Base-by-base conservation (phyloP, 768 basidiomycete genomes). In the Hericium coralloides region DNA sequence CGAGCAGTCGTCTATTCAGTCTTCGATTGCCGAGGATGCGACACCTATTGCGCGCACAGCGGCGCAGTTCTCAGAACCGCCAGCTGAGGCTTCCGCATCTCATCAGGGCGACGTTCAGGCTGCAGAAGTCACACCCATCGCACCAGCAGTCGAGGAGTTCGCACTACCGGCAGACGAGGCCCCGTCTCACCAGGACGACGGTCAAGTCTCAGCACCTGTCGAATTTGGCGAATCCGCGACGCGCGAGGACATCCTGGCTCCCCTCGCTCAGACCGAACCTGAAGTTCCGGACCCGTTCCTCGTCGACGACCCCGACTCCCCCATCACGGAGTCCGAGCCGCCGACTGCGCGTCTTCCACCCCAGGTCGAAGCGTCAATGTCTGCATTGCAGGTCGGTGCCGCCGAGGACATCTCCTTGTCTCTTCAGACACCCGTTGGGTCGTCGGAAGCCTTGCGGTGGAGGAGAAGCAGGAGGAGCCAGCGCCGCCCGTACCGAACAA, bases 291-390 rank as follows among this genome's bases (percentile, higher is more conserved):
- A 87, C 67, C 82, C 82, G 1, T 85, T 84, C 72, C 72, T 85
- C 52, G 70, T 83, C 38, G 85, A 85, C 61, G 82, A 81, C 58
- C 74, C 78, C 38, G 74, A 75, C 26, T 74, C 75, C 45, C 72
- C 71, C 4, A 64, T 69, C 18, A 60, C 61, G 4, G 62, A 66
- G 15, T 45, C 54, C 10, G 63, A 56, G 12, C 41, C 50, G 38
- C 57, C 50, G 14, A 36, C 55, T 50, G 48, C 48, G 39, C 48
- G 49, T 62, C 66, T 37, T 61, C 64, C 38, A n/a, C 20, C 22
- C 47, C 59, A 36, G 20, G 41, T 20, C 20, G 41, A 45, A 45
- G 6, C 15, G 6, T 45, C 41, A 17, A 5, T 31, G 26, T 31
- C 26, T 8, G 26, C 26, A 8, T 31, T 8, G 26, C 26, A 31